A percentile compares a stretch with the other conserved stretches of the same genome.
Conservation (phyloP, 805 yeast species). For the Zygoascus biomembranicola region DNA sequence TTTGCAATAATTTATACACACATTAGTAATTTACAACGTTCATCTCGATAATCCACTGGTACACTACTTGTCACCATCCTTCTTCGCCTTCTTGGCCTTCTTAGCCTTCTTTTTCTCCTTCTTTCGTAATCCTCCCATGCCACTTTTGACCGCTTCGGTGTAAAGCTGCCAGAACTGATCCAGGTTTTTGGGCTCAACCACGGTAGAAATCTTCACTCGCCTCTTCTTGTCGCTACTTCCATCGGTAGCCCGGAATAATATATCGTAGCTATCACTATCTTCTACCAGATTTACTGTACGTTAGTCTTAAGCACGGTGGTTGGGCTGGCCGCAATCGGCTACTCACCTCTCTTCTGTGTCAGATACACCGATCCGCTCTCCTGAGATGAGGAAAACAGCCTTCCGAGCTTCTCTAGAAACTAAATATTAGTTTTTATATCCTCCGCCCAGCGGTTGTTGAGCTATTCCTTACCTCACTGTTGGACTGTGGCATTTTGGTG, state of each 20-base stretch:
- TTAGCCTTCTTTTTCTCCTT: slow-evolving; percentile 71
- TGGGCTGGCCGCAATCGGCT: neutral
- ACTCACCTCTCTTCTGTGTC: slow-evolving; percentile 28
- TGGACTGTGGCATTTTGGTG: neutral
- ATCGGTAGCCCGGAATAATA: slow-evolving; percentile 61
- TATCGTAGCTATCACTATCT: slow-evolving; percentile 37
- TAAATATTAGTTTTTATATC: slow-evolving; percentile 5
- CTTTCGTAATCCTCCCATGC: slow-evolving; percentile 69
- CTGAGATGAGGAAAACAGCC: slow-evolving; percentile 21
- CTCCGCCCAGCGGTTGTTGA: neutral
- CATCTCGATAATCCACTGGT: too few species aligned
- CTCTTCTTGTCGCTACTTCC: slow-evolving; percentile 43
- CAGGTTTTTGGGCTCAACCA: slow-evolving; percentile 52
- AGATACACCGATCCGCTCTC: slow-evolving; percentile 29
- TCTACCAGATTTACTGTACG: neutral
- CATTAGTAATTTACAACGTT: too few species aligned
- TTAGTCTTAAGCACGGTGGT: neutral
- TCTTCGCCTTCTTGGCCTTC: slow-evolving; percentile 29
- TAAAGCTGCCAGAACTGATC: slow-evolving; percentile 74
- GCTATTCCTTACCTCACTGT: neutral
- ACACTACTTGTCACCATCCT: neutral
- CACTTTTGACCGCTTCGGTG: slow-evolving; percentile 57
- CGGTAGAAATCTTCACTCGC: slow-evolving; percentile 61
- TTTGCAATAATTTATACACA: too few species aligned
- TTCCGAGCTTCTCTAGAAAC: slow-evolving; percentile 24